A percentile compares a stretch with the other conserved stretches of the same genome.
Evolutionary conservation across 164 flowering plant species (phyloP).

Genomic region (Berberis vulgaris): DNA sequence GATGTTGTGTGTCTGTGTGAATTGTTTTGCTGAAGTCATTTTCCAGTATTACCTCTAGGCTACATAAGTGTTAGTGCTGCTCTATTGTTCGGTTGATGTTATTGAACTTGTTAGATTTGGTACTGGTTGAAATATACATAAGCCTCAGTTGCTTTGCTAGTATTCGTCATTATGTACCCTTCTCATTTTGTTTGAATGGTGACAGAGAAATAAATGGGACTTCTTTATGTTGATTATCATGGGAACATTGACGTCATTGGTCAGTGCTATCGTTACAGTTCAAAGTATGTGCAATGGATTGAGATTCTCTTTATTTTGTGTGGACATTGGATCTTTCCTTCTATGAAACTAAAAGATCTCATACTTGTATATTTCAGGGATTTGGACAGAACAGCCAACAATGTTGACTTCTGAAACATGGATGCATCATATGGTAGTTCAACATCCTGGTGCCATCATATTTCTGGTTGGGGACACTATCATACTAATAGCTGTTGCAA

Average conservation of each 20-base stretch:
- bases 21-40: too few relatives aligned
- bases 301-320: neutral
- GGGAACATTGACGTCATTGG: constrained; percentile 51
- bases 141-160: neutral
- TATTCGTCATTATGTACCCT: neutral
- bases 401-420: constrained; percentile 35
- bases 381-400: constrained; percentile 43
- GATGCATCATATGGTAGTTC: constrained; percentile 39
- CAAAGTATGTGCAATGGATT: constrained; percentile 48
- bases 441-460: constrained; percentile 54
- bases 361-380: constrained; percentile 39
- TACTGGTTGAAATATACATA: too few relatives aligned
- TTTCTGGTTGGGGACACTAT: constrained; percentile 56
- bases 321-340: neutral
- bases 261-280: constrained; percentile 42
- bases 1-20: too few relatives aligned
- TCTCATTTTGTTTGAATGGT: neutral
- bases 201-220: constrained; percentile 91
- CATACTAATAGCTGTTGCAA: constrained; percentile 33
- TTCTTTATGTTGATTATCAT: constrained; percentile 65
- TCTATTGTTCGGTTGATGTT: too few relatives aligned
- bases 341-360: neutral
- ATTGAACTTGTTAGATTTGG: too few relatives aligned
- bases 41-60: too few relatives aligned
- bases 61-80: too few relatives aligned